These are phyloP conservation scores for Zalerion maritima DNA, from an alignment of 495 filamentous ascomycete genomes.

Conservation along the genomic window DNA sequence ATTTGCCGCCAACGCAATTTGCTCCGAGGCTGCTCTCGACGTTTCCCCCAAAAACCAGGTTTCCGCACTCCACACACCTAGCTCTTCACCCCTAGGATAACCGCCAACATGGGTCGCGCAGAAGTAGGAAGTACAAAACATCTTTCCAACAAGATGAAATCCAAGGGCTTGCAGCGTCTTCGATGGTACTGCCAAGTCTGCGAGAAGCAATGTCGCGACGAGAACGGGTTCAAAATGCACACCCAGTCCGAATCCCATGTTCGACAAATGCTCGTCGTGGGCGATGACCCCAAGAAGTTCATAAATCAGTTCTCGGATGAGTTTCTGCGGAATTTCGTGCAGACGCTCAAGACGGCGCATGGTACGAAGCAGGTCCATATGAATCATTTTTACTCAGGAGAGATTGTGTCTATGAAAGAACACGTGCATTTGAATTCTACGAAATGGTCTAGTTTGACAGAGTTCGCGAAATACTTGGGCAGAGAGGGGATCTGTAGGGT, in stretches of 20 bases:
- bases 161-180: constrained; percentile 72
- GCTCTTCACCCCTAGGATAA: too few species aligned
- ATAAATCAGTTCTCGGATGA: constrained; percentile 64
- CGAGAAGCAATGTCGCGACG: constrained; percentile 47
- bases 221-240: constrained; percentile 71
- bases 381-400: constrained; percentile 89
- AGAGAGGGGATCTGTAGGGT: constrained; percentile 73
- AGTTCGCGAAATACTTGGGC: constrained; percentile 76
- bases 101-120: constrained; percentile 70
- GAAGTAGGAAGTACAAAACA: constrained; percentile 80
- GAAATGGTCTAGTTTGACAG: constrained; percentile 66
- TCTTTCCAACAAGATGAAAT: constrained; percentile 77
- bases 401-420: constrained; percentile 62
- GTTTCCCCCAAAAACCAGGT: too few species aligned
- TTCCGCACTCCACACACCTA: too few species aligned
- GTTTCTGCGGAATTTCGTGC: constrained; percentile 69
- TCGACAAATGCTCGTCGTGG: constrained; percentile 70
- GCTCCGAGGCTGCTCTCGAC: too few species aligned
- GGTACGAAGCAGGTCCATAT: constrained; percentile 72
- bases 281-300: constrained; percentile 64
- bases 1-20: too few species aligned
- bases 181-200: constrained; percentile 75
- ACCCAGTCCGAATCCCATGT: constrained; percentile 70
- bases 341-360: constrained; percentile 60
- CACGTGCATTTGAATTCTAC: constrained; percentile 93